Conservation (phyloP, 345 rosid genomes). For the Eucalyptus decipiens region DNA sequence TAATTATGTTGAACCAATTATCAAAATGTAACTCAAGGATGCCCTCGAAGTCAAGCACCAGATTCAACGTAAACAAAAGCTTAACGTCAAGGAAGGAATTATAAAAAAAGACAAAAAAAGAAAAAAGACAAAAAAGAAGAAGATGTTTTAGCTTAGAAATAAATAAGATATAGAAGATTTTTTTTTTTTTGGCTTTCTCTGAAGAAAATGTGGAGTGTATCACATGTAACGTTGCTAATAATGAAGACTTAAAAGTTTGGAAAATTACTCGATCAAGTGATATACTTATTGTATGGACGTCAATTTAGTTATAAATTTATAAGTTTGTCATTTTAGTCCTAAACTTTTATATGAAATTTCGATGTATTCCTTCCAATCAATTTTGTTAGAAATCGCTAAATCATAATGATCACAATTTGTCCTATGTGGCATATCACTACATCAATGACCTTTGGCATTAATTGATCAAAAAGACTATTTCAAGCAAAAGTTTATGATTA, state of each 20-base stretch:
- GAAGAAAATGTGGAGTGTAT: not conserved
- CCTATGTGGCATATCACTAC: not conserved
- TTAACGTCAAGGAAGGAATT: not conserved
- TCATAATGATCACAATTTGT: not conserved
- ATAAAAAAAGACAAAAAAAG: not conserved
- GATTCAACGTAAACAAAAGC: not conserved
- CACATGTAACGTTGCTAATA: not conserved
- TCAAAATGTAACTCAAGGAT: not conserved
- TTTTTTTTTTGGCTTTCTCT: not conserved
- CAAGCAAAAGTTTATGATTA: not conserved
- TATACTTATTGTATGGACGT: not conserved
- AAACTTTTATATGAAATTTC: not conserved
- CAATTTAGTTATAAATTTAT: not conserved
- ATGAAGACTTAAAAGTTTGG: not conserved
- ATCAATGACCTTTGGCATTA: fast-evolving
- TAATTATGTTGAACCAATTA: not conserved
- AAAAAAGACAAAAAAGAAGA: too few species aligned
- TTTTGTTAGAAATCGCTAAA: not conserved
- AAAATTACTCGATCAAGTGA: not conserved
- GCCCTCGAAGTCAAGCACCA: not conserved
- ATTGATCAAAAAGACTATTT: not conserved
- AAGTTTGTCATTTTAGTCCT: not conserved
- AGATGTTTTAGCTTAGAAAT: not conserved
- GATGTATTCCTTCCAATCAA: not conserved
- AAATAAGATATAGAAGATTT: not conserved